Conservation (phyloP, 1,284 basidiomycete species). For the Lignosus rhinocerotis region DNA sequence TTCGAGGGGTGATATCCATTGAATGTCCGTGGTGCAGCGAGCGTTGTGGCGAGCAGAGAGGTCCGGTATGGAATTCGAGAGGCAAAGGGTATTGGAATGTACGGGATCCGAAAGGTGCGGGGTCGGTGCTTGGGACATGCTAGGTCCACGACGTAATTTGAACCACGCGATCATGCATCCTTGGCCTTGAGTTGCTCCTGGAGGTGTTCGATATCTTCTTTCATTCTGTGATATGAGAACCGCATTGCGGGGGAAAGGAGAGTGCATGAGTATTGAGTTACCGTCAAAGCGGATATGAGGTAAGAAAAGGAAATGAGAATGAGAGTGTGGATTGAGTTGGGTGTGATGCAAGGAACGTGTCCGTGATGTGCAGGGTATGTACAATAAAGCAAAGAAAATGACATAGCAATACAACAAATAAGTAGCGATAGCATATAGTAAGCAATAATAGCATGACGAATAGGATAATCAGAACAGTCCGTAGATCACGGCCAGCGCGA, state of each 20-base stretch:
- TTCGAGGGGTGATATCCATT: conserved; percentile 10
- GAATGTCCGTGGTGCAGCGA: conserved; percentile 10
- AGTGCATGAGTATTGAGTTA: conserved; percentile 50
- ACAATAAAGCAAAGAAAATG: neutral
- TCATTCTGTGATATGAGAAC: conserved; percentile 51
- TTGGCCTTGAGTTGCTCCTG: conserved; percentile 41
- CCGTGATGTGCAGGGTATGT: neutral
- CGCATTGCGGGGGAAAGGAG: conserved; percentile 27
- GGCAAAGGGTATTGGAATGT: neutral
- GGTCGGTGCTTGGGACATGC: conserved; percentile 20
- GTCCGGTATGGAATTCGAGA: neutral
- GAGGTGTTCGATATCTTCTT: conserved; percentile 59
- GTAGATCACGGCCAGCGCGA: conserved; percentile 57
- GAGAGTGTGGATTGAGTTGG: neutral
- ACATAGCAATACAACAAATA: conserved; percentile 9
- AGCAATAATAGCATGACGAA: conserved; percentile 1
- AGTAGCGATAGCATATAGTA: conserved; percentile 3
- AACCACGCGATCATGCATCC: conserved; percentile 22
- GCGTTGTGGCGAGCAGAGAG: neutral
- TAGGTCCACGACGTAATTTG: conserved; percentile 21
- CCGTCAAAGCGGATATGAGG: conserved; percentile 27
- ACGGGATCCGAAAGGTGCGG: conserved; percentile 16
- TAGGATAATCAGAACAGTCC: conserved; percentile 46
- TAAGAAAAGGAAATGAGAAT: conserved; percentile 4
- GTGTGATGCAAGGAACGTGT: neutral